Base-by-base conservation (phyloP, 257 asterid genomes). In the Apocynum venetum region DNA sequence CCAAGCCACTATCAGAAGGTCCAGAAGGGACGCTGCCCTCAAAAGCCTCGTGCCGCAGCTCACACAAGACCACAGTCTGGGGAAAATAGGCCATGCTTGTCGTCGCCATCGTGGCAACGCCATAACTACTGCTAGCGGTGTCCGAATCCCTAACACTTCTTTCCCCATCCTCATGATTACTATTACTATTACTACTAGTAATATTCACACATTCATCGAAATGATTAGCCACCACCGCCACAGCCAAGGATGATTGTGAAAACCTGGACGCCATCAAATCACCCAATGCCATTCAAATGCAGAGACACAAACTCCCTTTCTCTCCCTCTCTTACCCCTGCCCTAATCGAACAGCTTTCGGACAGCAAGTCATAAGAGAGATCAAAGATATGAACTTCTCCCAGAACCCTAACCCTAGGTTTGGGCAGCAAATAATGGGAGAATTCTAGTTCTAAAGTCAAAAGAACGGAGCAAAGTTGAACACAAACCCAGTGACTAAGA, bases 231-330 rank as follows among this genome's bases (percentile, higher is more conserved):
- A 89, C 89, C 78, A 85, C 86, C 41, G 91, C 85, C 38, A 90
- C 85, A 69, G 88, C 87, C 53, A 89, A 81, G 3, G 97, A 78
- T 66, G 99, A 95, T 81, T 88, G 97, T 40, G 99, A 90, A 83
- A 87, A 90, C 88, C 98, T 86, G 35, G 98, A 93, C 55, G 91
- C 92, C 98, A 96, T 96, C 85, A 93, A 87, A 89, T 93, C 98
- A 73, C 98, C 99, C 95, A 96, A 89, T 91, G 99, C 99, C 99
- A 96, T 93, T 64, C 89, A 86, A 80, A 78, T 69, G 47, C 78
- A 44, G 65, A 35, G 68, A 84, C 74, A 76, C 84, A 41, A 77
- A 76, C 78, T 76, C 80, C 36, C 68, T 59, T 47, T 74, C 61
- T 40, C 76, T 77, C 20, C 53, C 61, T 36, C 19, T 0, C 55